Conservation (phyloP, 805 yeast species). For the Candida nemodendra region DNA sequence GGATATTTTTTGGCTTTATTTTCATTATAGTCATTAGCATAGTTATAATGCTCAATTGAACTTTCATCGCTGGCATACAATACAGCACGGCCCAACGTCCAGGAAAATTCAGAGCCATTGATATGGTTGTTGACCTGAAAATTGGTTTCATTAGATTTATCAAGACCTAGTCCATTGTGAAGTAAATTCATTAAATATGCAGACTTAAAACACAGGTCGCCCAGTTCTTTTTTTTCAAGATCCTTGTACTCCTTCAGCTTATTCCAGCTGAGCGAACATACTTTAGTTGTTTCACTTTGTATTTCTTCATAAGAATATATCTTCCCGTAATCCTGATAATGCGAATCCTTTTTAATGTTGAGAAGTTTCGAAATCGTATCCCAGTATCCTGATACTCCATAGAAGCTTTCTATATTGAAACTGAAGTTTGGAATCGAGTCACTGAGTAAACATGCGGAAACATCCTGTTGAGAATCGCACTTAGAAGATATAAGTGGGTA, state of each 20-base stretch:
- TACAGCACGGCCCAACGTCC: conserved; percentile 87
- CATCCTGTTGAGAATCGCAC: conserved; percentile 28
- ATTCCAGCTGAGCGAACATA: conserved; percentile 46
- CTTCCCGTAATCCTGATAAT: conserved; percentile 26
- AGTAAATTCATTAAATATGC: conserved; percentile 57
- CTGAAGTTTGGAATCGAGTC: conserved; percentile 57
- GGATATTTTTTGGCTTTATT: conserved; percentile 9
- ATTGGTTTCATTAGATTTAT: conserved; percentile 41
- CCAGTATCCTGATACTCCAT: conserved; percentile 71
- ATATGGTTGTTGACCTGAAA: conserved; percentile 56
- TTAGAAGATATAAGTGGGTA: conserved; percentile 40
- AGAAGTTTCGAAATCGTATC: conserved; percentile 53
- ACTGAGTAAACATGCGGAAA: conserved; percentile 48
- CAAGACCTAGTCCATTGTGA: conserved; percentile 61
- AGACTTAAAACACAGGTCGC: conserved; percentile 59
- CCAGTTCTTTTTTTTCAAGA: conserved; percentile 42
- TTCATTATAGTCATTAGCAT: conserved; percentile 21
- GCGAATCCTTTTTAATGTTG: conserved; percentile 28
- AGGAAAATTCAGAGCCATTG: conserved; percentile 79
- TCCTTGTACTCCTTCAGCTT: conserved; percentile 26
- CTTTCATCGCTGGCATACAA: conserved; percentile 57
- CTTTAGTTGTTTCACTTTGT: conserved; percentile 41
- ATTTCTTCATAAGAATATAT: conserved; percentile 47
- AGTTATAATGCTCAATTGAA: conserved; percentile 39
- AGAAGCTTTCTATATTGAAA: conserved; percentile 53